Percentiles rank a stretch among this genome's conserved stretches.
Evolutionary conservation across 2,329 filamentous ascomycete species (phyloP).

Genomic region (Aspergillus sp.): DNA sequence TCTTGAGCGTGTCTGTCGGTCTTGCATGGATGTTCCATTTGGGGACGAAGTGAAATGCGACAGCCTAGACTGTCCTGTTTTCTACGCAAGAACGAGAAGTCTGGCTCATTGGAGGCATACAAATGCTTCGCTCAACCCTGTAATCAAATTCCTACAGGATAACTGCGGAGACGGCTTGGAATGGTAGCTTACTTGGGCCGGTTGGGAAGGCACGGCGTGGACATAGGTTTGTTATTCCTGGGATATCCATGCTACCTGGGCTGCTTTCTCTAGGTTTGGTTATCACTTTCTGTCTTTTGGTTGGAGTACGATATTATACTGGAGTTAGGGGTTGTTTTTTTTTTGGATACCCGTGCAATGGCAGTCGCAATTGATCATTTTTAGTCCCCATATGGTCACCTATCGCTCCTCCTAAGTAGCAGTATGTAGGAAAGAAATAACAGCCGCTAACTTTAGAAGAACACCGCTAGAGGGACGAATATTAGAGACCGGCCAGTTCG

Average conservation of each 20-base stretch:
- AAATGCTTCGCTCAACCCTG: constrained; percentile 36
- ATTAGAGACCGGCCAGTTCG: constrained; percentile 18
- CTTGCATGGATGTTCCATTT: constrained; percentile 72
- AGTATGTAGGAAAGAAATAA: neutral
- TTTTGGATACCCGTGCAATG: neutral
- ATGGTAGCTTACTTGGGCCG: constrained; percentile 30
- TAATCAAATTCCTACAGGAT: constrained; percentile 37
- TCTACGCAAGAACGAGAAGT: constrained; percentile 60
- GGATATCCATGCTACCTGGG: neutral
- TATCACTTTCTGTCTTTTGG: too few species aligned
- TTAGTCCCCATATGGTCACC: neutral
- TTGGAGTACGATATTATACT: neutral
- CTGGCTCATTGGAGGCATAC: constrained; percentile 38
- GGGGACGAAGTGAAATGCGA: constrained; percentile 82
- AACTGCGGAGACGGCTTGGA: constrained; percentile 34
- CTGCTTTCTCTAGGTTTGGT: neutral
- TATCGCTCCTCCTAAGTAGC: neutral
- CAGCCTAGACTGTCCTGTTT: constrained; percentile 88
- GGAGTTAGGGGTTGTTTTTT: neutral
- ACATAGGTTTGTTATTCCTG: neutral
- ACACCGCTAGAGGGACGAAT: neutral
- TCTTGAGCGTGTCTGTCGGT: constrained; percentile 71
- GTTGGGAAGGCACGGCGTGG: neutral
- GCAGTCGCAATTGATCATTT: neutral
- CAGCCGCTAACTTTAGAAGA: neutral